Evolutionary conservation across 2,329 filamentous ascomycete species (phyloP).

Genomic region (Alternaria ethzedia): DNA sequence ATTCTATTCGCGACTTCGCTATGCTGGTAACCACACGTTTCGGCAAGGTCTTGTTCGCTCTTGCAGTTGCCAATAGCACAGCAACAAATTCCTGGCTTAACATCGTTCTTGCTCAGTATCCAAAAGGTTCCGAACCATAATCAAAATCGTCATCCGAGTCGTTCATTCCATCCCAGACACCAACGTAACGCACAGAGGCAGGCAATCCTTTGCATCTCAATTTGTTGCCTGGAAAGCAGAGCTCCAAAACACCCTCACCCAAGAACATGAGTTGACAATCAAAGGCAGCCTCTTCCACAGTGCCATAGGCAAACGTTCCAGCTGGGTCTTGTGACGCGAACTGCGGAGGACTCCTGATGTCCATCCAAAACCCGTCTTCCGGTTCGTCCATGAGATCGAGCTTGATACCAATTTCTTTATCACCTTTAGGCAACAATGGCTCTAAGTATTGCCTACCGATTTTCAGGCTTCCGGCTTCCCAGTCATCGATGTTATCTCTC

Average conservation of each 20-base stretch:
- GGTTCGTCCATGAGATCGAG: not conserved
- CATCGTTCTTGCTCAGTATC: not conserved
- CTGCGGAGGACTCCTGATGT: not conserved
- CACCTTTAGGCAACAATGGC: not conserved
- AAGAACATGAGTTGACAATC: not conserved
- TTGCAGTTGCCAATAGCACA: not conserved
- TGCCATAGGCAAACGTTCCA: not conserved
- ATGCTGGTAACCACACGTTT: not conserved
- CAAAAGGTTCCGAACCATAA: not conserved
- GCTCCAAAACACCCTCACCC: not conserved
- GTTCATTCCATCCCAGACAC: not conserved
- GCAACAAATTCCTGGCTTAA: not conserved
- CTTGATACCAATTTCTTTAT: not conserved
- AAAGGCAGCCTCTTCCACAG: not conserved
- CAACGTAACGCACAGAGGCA: not conserved
- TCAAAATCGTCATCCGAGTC: not conserved
- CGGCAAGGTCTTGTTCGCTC: not conserved
- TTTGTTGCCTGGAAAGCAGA: not conserved
- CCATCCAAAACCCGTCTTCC: not conserved
- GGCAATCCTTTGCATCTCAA: not conserved
- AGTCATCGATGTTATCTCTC: not conserved
- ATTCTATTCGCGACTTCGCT: not conserved
- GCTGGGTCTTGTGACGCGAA: not conserved
- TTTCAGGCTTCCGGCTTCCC: not conserved
- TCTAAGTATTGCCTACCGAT: not conserved